phyloP scores from a whole-genome alignment of 148 eudicot species.

The Vaccinium myrtillus region DNA sequence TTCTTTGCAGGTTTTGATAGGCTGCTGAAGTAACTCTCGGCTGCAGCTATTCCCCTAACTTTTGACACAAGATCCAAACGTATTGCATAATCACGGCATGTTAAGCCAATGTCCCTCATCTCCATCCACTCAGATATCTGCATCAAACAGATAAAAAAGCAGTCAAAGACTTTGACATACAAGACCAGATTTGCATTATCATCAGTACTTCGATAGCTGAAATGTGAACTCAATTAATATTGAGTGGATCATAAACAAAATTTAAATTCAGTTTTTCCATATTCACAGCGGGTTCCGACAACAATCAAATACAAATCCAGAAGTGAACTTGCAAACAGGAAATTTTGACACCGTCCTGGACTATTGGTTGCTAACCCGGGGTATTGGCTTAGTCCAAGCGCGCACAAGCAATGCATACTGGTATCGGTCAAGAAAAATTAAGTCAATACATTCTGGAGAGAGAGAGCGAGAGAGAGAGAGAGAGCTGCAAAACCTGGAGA shows the following conservation, averaged over 20 bases:
- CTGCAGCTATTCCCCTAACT: conserved; percentile 50
- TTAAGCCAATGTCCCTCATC: conserved; percentile 28
- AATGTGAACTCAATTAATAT: background rate
- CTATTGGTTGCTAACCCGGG: background rate
- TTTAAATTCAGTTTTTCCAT: background rate
- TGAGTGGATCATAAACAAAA: background rate
- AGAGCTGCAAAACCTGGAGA: conserved; percentile 43
- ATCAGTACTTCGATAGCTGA: background rate
- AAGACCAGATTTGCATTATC: background rate
- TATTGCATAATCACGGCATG: conserved; percentile 35
- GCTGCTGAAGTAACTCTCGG: conserved; percentile 60
- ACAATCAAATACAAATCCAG: background rate
- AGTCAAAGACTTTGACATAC: background rate
- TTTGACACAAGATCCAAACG: conserved; percentile 54
- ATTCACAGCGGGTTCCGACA: background rate
- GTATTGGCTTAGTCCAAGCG: background rate
- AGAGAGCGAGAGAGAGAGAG: background rate
- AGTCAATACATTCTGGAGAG: background rate
- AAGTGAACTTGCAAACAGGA: background rate
- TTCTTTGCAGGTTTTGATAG: conserved; percentile 40
- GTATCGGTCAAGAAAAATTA: background rate
- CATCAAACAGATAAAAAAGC: conserved; percentile 16
- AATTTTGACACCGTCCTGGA: background rate
- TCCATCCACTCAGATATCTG: conserved; percentile 92
- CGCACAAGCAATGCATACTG: too few relatives aligned